phyloP scores from a whole-genome alignment of 2,329 filamentous ascomycete genomes.

The Emydomyces testavorans region DNA sequence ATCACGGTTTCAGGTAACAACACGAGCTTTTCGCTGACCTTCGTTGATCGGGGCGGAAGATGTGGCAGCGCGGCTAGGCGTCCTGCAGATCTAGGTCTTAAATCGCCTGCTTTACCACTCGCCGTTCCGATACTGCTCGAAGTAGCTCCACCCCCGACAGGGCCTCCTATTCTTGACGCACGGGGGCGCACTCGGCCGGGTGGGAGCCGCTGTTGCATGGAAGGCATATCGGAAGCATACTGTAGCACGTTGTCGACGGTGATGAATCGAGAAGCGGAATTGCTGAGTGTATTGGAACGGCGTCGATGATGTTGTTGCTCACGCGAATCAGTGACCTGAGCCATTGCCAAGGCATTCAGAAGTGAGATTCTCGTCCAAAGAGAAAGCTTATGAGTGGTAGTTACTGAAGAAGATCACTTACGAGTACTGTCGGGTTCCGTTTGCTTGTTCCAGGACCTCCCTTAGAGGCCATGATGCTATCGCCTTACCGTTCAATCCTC shows the following conservation, averaged over 20 bases:
- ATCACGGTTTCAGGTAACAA: slow-evolving; percentile 69
- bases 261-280: slow-evolving; percentile 57
- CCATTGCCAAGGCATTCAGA: not conserved
- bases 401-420: slow-evolving; percentile 19
- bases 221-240: slow-evolving; percentile 88
- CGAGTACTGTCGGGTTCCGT: slow-evolving; percentile 37
- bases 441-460: slow-evolving; percentile 20
- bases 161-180: slow-evolving; percentile 26
- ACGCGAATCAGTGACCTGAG: slow-evolving; percentile 36
- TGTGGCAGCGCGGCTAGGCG: slow-evolving; percentile 45
- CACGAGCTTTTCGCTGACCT: slow-evolving; percentile 94
- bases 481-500: not conserved
- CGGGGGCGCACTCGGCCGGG: slow-evolving; percentile 35
- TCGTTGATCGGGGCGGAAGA: slow-evolving; percentile 77
- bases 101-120: slow-evolving; percentile 10
- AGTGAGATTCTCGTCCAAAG: not conserved
- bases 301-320: slow-evolving; percentile 25
- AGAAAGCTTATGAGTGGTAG: no score
- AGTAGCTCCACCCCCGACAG: not conserved
- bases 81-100: slow-evolving; percentile 30
- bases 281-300: slow-evolving; percentile 19
- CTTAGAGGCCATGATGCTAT: slow-evolving; percentile 12
- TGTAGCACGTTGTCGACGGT: slow-evolving; percentile 89
- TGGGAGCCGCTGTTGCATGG: slow-evolving; percentile 72
- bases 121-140: not conserved